These are phyloP conservation scores for Omphalotus guepiniiformis DNA, from an alignment of 768 basidiomycete species.

Conservation along the genomic window DNA sequence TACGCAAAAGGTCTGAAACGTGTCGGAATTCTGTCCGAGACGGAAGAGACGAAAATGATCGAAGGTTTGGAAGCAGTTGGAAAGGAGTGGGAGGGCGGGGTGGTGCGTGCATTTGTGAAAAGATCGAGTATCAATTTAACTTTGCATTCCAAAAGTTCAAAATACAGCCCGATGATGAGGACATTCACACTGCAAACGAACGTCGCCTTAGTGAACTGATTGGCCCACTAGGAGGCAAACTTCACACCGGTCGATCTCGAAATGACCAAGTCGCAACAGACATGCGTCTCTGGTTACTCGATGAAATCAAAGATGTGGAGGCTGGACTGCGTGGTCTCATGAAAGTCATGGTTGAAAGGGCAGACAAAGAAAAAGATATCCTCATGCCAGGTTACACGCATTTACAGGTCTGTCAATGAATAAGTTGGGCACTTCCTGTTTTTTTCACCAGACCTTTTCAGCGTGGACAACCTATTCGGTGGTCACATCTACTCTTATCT, in stretches of 20 bases:
- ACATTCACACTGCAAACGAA: slow-evolving; percentile 99
- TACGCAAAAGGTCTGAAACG: slow-evolving; percentile 85
- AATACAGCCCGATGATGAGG: slow-evolving; percentile 86
- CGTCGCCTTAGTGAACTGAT: slow-evolving; percentile 90
- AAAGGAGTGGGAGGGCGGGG: slow-evolving; percentile 80
- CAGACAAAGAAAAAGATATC: slow-evolving; percentile 88
- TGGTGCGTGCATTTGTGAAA: slow-evolving; percentile 38
- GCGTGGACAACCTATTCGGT: slow-evolving; percentile 98
- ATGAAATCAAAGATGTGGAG: slow-evolving; percentile 67
- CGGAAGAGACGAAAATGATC: slow-evolving; percentile 71
- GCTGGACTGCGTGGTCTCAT: slow-evolving; percentile 71
- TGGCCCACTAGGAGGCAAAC: slow-evolving; percentile 88
- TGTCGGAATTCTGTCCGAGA: slow-evolving; percentile 73
- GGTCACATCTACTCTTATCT: slow-evolving; percentile 95
- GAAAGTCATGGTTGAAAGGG: slow-evolving; percentile 85
- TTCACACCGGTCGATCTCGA: slow-evolving; percentile 94
- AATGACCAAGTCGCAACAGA: slow-evolving; percentile 99
- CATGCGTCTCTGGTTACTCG: slow-evolving; percentile 93
- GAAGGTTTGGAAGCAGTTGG: slow-evolving; percentile 72
- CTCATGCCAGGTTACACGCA: slow-evolving; percentile 97
- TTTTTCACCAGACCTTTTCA: slow-evolving; percentile 25
- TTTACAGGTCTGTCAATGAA: slow-evolving; percentile 60
- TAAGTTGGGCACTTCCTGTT: not conserved
- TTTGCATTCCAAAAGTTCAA: slow-evolving; percentile 50
- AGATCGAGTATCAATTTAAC: not conserved